Percentiles rank a stretch among this genome's conserved stretches.
These are phyloP conservation scores for Tylopilus rubrobrunneus DNA, from an alignment of 768 basidiomycete species.

Conservation along the genomic window DNA sequence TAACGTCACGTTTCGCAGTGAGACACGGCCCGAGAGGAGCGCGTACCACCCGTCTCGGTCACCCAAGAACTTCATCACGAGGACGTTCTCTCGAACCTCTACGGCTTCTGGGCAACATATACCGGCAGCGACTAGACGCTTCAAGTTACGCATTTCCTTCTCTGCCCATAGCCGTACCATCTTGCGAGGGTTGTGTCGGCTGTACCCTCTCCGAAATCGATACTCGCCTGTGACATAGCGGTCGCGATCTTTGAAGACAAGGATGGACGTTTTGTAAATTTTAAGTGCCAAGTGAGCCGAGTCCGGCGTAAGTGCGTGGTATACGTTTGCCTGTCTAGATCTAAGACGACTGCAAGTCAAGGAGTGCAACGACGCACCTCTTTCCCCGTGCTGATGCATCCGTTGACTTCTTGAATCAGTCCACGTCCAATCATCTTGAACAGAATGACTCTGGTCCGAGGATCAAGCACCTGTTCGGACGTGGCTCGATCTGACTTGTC, in stretches of 20 bases:
- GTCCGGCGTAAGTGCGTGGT: conserved; percentile 70
- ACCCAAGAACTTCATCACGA: conserved; percentile 94
- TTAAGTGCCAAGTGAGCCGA: conserved; percentile 80
- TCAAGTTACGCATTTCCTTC: conserved; percentile 97
- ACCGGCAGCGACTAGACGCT: conserved; percentile 77
- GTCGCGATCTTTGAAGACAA: conserved; percentile 96
- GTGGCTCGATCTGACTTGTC: conserved; percentile 98
- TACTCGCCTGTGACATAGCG: conserved; percentile 95
- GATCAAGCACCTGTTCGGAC: conserved; percentile 94
- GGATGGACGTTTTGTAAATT: conserved; percentile 97
- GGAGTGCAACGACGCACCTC: conserved; percentile 53
- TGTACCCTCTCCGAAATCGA: conserved; percentile 90
- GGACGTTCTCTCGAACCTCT: conserved; percentile 94
- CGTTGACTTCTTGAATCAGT: conserved; percentile 85
- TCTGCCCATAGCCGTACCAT: conserved; percentile 99
- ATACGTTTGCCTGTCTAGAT: conserved; percentile 82
- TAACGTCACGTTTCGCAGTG: conserved; percentile 1
- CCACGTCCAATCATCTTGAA: conserved; percentile 96
- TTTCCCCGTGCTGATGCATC: conserved; percentile 97
- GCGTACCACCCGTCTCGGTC: conserved; percentile 74
- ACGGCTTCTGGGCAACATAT: conserved; percentile 84
- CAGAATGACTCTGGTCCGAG: conserved; percentile 88
- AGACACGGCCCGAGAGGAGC: conserved; percentile 1
- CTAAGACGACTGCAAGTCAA: background rate
- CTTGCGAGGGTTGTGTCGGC: conserved; percentile 89